Conservation (phyloP, 441 rosid genomes). For the Erodium chrysanthum region DNA sequence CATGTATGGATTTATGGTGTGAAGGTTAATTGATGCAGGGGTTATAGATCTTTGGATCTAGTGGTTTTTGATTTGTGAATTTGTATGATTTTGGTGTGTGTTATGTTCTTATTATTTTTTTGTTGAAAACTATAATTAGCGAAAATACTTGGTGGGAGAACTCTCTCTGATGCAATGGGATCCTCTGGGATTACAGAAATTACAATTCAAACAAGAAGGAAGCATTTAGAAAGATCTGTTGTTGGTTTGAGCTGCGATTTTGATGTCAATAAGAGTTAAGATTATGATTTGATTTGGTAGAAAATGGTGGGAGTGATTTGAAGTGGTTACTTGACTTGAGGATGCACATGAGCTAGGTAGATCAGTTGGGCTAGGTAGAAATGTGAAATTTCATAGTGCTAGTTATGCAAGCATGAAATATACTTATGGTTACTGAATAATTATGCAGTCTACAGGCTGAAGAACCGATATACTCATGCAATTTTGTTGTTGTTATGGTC, state of each 20-base stretch:
- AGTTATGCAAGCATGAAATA: not conserved
- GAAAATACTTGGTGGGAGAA: too few relatives aligned
- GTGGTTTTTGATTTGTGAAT: not conserved
- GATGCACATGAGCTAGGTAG: not conserved
- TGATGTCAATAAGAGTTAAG: too few relatives aligned
- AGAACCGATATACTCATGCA: not conserved
- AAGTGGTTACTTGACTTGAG: not conserved
- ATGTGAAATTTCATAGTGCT: not conserved
- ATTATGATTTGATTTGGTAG: not conserved
- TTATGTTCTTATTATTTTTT: not conserved
- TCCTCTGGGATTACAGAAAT: not conserved
- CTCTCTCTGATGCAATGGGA: not conserved
- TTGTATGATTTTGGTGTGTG: not conserved
- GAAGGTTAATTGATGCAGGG: not conserved
- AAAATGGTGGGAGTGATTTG: not conserved
- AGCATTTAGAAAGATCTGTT: not conserved
- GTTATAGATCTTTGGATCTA: constrained; percentile 2
- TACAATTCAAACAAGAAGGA: not conserved
- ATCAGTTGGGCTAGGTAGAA: not conserved
- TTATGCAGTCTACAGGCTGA: not conserved
- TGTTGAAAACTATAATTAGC: too few relatives aligned
- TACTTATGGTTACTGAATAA: not conserved
- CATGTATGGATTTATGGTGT: not conserved
- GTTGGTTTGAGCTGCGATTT: not conserved
- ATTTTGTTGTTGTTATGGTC: constrained; percentile 20